A percentile compares a stretch with the other conserved stretches of the same genome.
Conservation (phyloP, 768 basidiomycete genomes). For the Amanita subjunquillea region DNA sequence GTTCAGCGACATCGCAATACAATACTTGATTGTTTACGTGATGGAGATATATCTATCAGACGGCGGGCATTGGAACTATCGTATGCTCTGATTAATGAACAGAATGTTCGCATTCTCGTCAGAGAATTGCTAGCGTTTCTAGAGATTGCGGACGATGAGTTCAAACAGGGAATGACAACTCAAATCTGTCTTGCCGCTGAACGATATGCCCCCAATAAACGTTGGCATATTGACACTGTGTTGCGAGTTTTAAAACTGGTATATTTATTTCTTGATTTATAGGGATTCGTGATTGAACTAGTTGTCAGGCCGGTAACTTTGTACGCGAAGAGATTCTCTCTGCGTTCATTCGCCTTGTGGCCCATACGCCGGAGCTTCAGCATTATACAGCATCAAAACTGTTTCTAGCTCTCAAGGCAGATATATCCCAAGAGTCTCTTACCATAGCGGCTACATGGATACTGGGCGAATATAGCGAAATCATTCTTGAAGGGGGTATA, state of each 20-base stretch:
- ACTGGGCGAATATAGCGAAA: constrained; percentile 92
- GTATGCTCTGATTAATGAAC: constrained; percentile 93
- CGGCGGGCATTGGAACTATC: constrained; percentile 94
- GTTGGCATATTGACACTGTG: constrained; percentile 99
- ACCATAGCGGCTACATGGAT: constrained; percentile 93
- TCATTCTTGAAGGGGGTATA: constrained; percentile 77
- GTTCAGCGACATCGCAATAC: constrained; percentile 97
- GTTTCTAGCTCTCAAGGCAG: constrained; percentile 76
- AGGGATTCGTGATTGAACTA: background rate
- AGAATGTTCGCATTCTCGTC: constrained; percentile 85
- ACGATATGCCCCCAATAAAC: constrained; percentile 91
- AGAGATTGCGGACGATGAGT: constrained; percentile 97
- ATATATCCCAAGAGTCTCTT: constrained; percentile 94
- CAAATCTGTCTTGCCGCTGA: constrained; percentile 95
- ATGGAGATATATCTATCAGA: constrained; percentile 97
- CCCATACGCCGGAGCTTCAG: constrained; percentile 95
- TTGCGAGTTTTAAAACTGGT: constrained; percentile 87
- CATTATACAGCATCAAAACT: constrained; percentile 90
- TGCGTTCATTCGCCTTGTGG: constrained; percentile 90
- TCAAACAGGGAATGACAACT: constrained; percentile 96
- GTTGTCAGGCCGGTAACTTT: constrained; percentile 83
- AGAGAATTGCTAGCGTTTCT: constrained; percentile 92
- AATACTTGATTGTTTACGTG: constrained; percentile 98
- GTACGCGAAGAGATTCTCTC: constrained; percentile 95
- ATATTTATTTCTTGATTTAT: constrained; percentile 15